phyloP scores from a whole-genome alignment of 768 basidiomycete species.

The Sistotremastrum niveocremeum region DNA sequence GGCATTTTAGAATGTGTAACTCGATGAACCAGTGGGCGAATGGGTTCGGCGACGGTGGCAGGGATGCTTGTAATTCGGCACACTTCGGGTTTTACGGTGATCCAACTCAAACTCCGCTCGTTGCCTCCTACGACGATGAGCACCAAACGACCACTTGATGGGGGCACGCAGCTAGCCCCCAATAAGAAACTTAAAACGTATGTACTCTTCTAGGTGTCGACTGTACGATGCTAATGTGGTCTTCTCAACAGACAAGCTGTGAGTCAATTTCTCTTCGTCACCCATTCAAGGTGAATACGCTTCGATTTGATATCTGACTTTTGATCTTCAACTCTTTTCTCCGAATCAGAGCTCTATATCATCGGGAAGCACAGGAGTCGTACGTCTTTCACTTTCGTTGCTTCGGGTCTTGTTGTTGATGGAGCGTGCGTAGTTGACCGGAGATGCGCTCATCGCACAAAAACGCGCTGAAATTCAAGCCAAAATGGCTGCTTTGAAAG shows the following conservation, averaged over 20 bases:
- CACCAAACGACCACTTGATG: background rate
- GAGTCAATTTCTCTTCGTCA: too few relatives aligned
- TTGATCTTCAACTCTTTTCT: too few relatives aligned
- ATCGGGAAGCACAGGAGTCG: background rate
- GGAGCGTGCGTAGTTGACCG: constrained; percentile 23
- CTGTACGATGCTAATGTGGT: too few relatives aligned
- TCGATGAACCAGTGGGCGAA: too few relatives aligned
- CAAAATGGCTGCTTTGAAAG: constrained; percentile 63
- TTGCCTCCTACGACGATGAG: background rate
- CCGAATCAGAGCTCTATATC: background rate
- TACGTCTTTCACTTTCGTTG: background rate
- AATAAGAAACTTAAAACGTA: too few relatives aligned
- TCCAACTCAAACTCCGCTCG: background rate
- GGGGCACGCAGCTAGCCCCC: too few relatives aligned
- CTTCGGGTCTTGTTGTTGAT: background rate
- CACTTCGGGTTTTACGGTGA: too few relatives aligned
- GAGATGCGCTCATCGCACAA: constrained; percentile 63
- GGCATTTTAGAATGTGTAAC: too few relatives aligned
- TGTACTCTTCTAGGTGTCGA: too few relatives aligned
- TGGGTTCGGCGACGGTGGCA: background rate
- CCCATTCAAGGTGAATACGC: too few relatives aligned
- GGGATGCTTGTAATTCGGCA: background rate
- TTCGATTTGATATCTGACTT: too few relatives aligned
- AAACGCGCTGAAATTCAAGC: constrained; percentile 78
- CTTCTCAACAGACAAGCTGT: too few relatives aligned